These are phyloP conservation scores for Nakaseomyces bracarensis DNA, from an alignment of 1,139 yeast genomes.

Conservation along the genomic window DNA sequence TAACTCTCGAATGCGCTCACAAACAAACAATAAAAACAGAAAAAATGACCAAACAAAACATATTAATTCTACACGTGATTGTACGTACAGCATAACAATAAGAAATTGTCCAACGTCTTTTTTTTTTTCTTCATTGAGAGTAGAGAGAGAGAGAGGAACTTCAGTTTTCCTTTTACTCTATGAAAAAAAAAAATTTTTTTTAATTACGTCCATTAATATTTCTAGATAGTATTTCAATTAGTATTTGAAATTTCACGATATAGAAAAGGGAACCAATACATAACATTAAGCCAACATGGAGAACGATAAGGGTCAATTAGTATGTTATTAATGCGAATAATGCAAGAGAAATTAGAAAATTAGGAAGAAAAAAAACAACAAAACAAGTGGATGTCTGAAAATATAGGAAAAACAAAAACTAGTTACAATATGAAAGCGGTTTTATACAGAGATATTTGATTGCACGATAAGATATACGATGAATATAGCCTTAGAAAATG, in stretches of 20 bases:
- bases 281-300: conserved; percentile 61
- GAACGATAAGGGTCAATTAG: conserved; percentile 99
- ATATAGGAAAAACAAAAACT: neutral
- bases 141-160: no score
- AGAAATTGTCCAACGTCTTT: no score
- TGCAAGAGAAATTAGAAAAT: neutral
- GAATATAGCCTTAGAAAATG: no score
- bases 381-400: neutral
- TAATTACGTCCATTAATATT: neutral
- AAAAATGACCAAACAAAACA: neutral
- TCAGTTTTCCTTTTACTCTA: neutral
- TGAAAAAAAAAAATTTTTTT: neutral
- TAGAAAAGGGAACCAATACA: neutral
- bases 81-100: no score
- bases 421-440: neutral
- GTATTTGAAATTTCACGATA: neutral
- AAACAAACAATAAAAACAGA: neutral
- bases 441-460: no score
- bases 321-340: conserved; percentile 37
- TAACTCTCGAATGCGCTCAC: no score
- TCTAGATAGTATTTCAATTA: neutral
- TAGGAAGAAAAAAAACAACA: neutral
- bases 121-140: no score
- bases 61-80: no score
- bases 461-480: no score